phyloP scores from a whole-genome alignment of 2,329 filamentous ascomycete species.

The Pseudogymnoascus sp. region DNA sequence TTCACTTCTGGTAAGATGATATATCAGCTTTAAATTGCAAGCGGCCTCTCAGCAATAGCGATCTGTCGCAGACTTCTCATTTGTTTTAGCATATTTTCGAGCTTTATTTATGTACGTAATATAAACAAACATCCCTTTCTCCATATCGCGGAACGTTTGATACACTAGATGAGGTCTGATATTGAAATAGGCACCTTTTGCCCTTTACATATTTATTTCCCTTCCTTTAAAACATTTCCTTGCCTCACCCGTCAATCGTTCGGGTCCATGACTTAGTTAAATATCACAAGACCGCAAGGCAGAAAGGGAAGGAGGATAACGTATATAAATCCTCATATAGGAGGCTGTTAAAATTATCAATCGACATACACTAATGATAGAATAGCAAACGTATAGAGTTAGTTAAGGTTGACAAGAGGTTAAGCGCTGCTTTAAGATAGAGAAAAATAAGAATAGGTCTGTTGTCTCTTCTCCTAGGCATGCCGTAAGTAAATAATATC shows the following conservation, averaged over 20 bases:
- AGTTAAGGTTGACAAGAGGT: neutral
- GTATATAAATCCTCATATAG: neutral
- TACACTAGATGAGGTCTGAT: neutral
- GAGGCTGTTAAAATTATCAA: neutral
- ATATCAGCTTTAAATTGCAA: neutral
- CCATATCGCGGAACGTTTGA: neutral
- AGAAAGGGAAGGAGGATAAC: neutral
- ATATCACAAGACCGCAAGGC: neutral
- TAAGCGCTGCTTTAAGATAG: neutral
- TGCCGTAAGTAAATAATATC: neutral
- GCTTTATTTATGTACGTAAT: neutral
- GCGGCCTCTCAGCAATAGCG: neutral
- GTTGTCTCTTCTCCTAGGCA: neutral
- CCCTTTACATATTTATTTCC: neutral
- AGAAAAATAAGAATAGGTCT: neutral
- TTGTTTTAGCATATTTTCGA: neutral
- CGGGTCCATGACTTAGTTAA: neutral
- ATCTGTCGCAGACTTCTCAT: neutral
- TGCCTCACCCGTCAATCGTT: neutral
- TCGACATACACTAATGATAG: neutral
- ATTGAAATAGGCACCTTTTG: neutral
- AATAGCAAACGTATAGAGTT: neutral
- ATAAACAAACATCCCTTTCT: neutral
- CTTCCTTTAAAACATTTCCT: too few relatives aligned
- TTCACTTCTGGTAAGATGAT: neutral